phyloP scores from a whole-genome alignment of 352 stramenopile species.

The Pythium apleroticum region DNA sequence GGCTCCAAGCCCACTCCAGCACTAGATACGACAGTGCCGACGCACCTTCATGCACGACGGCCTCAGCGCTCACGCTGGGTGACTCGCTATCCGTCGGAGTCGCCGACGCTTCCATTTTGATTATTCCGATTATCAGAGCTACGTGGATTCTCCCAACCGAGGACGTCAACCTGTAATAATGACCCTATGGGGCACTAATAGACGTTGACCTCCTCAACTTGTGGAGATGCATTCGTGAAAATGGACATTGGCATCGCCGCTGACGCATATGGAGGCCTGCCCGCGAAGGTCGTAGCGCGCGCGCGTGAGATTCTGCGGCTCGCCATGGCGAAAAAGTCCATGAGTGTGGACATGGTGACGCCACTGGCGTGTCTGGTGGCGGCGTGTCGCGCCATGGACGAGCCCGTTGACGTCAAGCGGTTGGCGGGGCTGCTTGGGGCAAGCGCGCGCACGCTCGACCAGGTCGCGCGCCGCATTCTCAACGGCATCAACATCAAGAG shows the following conservation, averaged over 20 bases:
- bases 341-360: conserved; percentile 33
- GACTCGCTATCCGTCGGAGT: background rate
- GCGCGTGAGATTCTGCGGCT: conserved; percentile 57
- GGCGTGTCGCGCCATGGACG: conserved; percentile 47
- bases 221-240: conserved; percentile 6
- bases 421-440: conserved; percentile 44
- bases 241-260: conserved; percentile 56
- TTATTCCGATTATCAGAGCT: conserved; percentile 13
- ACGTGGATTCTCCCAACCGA: conserved; percentile 18
- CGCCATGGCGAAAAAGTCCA: conserved; percentile 40
- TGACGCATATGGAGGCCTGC: conserved; percentile 51
- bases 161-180: conserved; percentile 11
- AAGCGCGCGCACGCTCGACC: conserved; percentile 42
- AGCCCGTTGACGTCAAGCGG: conserved; percentile 45
- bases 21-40: background rate
- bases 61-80: background rate
- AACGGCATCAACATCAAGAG: conserved; percentile 46
- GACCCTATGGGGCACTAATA: conserved; percentile 6
- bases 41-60: background rate
- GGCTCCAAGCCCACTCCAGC: background rate
- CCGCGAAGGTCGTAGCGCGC: conserved; percentile 45
- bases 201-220: background rate
- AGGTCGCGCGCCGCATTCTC: conserved; percentile 51
- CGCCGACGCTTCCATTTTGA: background rate
- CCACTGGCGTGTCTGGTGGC: conserved; percentile 69